A percentile compares a stretch with the other conserved stretches of the same genome.
Conservation (phyloP, 1,139 yeast genomes). For the Geotrichum restrictum region DNA sequence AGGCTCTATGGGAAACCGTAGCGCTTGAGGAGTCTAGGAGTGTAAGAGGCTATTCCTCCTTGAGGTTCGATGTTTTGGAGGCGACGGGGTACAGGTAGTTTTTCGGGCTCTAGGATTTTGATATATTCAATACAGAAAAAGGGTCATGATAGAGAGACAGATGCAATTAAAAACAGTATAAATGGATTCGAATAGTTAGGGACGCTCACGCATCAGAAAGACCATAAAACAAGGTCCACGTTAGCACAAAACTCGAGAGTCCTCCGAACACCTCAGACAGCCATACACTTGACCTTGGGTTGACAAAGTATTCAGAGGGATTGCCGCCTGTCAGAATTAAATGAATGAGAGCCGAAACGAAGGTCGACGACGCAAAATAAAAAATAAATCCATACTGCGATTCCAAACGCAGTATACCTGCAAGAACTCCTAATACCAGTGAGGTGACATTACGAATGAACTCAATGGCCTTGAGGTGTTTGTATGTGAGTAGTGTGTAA, state of each 20-base stretch:
- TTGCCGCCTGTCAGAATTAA: conserved; percentile 44
- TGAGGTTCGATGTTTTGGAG: background rate
- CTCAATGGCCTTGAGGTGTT: conserved; percentile 40
- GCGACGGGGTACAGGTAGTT: background rate
- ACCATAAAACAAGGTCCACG: conserved; percentile 82
- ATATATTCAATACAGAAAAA: background rate
- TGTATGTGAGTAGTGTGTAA: background rate
- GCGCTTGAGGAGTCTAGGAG: conserved; percentile 66
- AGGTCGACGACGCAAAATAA: conserved; percentile 50
- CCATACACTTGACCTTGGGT: conserved; percentile 55
- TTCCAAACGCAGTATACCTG: conserved; percentile 70
- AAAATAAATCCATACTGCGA: conserved; percentile 59
- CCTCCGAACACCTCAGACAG: conserved; percentile 55
- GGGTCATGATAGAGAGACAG: background rate
- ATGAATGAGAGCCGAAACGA: conserved; percentile 46
- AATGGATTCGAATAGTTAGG: no score
- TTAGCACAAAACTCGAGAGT: conserved; percentile 68
- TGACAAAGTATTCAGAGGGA: conserved; percentile 49
- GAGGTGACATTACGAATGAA: conserved; percentile 63
- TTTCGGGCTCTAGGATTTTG: background rate
- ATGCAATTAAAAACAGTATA: no score
- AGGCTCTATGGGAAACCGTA: conserved; percentile 62
- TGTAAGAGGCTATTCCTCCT: conserved; percentile 43
- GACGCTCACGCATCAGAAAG: conserved; percentile 46
- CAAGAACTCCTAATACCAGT: conserved; percentile 61